Evolutionary conservation across 2,329 filamentous ascomycete genomes (phyloP).

Genomic region (Phialophora tarda): DNA sequence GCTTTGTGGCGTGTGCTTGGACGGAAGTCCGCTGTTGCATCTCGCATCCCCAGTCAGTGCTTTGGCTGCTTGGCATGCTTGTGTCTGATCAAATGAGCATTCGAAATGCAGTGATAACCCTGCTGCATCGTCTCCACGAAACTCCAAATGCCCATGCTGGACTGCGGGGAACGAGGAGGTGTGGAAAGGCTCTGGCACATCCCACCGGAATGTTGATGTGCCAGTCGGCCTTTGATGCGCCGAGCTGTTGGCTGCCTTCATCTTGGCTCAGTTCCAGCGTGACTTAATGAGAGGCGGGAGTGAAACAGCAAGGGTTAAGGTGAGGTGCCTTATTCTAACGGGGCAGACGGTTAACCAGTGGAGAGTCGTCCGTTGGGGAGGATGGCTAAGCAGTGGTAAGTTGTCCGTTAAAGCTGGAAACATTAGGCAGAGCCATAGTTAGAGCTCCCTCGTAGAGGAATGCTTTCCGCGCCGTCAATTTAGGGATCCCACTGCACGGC

Average conservation of each 20-base stretch:
- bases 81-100: slow-evolving; percentile 20
- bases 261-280: neutral
- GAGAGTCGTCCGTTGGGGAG: too few species aligned
- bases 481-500: neutral
- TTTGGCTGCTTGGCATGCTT: slow-evolving; percentile 22
- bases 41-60: slow-evolving; percentile 19
- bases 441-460: neutral
- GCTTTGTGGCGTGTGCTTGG: slow-evolving; percentile 15
- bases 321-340: neutral
- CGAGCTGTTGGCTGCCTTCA: slow-evolving; percentile 3
- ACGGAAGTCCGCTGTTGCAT: slow-evolving; percentile 22
- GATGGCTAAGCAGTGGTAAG: neutral
- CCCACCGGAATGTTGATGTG: slow-evolving; percentile 6
- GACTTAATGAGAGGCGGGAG: neutral
- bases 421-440: neutral
- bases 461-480: neutral
- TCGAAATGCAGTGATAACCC: neutral
- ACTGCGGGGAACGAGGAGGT: slow-evolving; percentile 12
- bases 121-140: slow-evolving; percentile 8
- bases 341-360: neutral
- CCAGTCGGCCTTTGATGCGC: slow-evolving; percentile 19
- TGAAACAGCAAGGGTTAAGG: neutral
- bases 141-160: neutral
- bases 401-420: neutral
- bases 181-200: neutral